Conservation (phyloP, 495 filamentous ascomycete genomes). For the Talaromyces wortmannii region DNA sequence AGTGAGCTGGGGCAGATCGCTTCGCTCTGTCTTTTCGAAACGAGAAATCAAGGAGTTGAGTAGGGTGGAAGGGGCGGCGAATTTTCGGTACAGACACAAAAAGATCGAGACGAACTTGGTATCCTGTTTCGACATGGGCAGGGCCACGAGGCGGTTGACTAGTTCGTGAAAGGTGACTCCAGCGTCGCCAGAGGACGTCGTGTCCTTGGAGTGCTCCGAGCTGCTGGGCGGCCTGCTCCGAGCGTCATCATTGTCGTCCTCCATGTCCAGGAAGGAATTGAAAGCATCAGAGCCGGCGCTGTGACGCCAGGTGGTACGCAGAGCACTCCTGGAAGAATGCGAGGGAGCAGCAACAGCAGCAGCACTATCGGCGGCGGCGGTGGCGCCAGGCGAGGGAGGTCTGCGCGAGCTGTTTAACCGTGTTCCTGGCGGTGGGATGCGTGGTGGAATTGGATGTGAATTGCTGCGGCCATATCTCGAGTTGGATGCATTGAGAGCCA, state of each 20-base stretch:
- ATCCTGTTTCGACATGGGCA: conserved; percentile 78
- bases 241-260: conserved; percentile 31
- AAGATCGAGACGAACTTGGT: conserved; percentile 81
- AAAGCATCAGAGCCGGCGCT: conserved; percentile 38
- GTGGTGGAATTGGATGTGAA: conserved; percentile 37
- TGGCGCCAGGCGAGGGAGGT: conserved; percentile 21
- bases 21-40: conserved; percentile 60
- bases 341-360: too few relatives aligned
- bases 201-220: conserved; percentile 24
- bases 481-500: conserved; percentile 26
- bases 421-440: conserved; percentile 30
- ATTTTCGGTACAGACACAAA: conserved; percentile 91
- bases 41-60: conserved; percentile 66
- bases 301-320: conserved; percentile 32
- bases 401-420: conserved; percentile 24
- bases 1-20: conserved; percentile 55
- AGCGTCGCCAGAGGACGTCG: conserved; percentile 30
- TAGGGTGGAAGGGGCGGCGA: conserved; percentile 72
- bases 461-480: conserved; percentile 40
- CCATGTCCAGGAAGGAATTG: conserved; percentile 39
- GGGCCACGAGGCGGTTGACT: conserved; percentile 74
- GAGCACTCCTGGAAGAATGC: conserved; percentile 16
- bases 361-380: background rate
- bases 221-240: conserved; percentile 21
- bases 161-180: conserved; percentile 81